phyloP scores from a whole-genome alignment of 2,329 filamentous ascomycete genomes.

The Penicillium sp. region DNA sequence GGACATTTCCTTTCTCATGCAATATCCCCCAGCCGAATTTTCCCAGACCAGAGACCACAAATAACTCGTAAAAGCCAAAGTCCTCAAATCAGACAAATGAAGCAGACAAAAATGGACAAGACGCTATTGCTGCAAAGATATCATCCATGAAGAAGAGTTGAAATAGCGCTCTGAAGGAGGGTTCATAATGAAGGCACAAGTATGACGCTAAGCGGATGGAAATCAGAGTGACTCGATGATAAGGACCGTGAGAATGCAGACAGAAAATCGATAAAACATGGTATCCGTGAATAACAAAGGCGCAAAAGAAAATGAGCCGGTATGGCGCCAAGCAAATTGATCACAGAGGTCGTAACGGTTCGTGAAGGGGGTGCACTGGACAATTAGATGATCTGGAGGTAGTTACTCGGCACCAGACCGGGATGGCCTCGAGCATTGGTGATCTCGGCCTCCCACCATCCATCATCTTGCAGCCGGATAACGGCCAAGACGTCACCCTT shows the following conservation, averaged over 20 bases:
- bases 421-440: constrained; percentile 49
- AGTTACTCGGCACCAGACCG: constrained; percentile 62
- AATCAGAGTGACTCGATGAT: constrained; percentile 5
- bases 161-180: constrained; percentile 7
- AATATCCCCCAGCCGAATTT: constrained; percentile 16
- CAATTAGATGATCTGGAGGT: constrained; percentile 53
- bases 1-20: constrained; percentile 13
- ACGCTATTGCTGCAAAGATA: constrained; percentile 13
- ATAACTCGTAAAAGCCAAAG: neutral
- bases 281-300: constrained; percentile 18
- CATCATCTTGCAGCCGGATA: constrained; percentile 87
- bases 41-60: neutral
- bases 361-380: constrained; percentile 15
- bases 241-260: constrained; percentile 19
- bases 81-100: constrained; percentile 1
- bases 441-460: constrained; percentile 98
- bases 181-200: constrained; percentile 4
- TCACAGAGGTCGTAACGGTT: constrained; percentile 20
- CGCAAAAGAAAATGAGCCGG: constrained; percentile 7
- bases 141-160: constrained; percentile 6
- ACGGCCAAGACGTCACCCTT: constrained; percentile 92
- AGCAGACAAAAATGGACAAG: constrained; percentile 4
- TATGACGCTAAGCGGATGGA: constrained; percentile 6
- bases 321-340: constrained; percentile 16
- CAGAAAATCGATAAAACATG: constrained; percentile 11